A percentile compares a stretch with the other conserved stretches of the same genome.
phyloP scores from a whole-genome alignment of 257 asterid species.

The Nicotiana knightiana region DNA sequence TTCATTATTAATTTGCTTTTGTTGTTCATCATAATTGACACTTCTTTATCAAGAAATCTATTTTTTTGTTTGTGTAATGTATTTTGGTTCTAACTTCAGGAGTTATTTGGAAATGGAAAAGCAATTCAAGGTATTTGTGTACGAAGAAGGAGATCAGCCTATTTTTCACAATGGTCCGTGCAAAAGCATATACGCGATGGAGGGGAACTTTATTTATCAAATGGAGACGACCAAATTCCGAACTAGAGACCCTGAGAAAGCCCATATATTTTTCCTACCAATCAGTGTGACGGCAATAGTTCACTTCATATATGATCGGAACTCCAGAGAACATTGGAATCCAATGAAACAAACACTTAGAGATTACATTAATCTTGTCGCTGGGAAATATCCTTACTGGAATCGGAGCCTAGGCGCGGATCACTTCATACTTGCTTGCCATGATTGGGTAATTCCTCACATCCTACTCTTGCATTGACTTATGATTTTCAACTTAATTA shows the following conservation, averaged over 20 bases:
- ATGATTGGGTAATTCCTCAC: constrained; percentile 67
- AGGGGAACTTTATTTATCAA: constrained; percentile 74
- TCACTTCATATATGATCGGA: constrained; percentile 54
- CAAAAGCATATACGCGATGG: constrained; percentile 79
- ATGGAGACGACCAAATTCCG: constrained; percentile 60
- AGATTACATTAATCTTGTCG: constrained; percentile 59
- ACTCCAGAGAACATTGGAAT: constrained; percentile 43
- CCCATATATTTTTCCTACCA: constrained; percentile 73
- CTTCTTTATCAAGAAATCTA: background rate
- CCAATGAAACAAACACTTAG: constrained; percentile 62
- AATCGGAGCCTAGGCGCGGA: constrained; percentile 77
- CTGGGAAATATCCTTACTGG: constrained; percentile 52
- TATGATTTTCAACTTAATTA: background rate
- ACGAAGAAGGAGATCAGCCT: constrained; percentile 89
- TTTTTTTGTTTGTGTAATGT: background rate
- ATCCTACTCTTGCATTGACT: background rate
- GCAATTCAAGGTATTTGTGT: constrained; percentile 61
- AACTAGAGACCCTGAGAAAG: constrained; percentile 59
- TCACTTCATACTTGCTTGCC: constrained; percentile 93
- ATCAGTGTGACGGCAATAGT: constrained; percentile 75
- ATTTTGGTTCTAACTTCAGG: constrained; percentile 26
- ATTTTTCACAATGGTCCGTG: constrained; percentile 90
- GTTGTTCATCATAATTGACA: background rate
- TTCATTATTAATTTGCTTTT: background rate
- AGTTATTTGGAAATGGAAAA: constrained; percentile 94